Evolutionary conservation across 106 monocot genomes (phyloP).

Genomic region (Posidonia australis): DNA sequence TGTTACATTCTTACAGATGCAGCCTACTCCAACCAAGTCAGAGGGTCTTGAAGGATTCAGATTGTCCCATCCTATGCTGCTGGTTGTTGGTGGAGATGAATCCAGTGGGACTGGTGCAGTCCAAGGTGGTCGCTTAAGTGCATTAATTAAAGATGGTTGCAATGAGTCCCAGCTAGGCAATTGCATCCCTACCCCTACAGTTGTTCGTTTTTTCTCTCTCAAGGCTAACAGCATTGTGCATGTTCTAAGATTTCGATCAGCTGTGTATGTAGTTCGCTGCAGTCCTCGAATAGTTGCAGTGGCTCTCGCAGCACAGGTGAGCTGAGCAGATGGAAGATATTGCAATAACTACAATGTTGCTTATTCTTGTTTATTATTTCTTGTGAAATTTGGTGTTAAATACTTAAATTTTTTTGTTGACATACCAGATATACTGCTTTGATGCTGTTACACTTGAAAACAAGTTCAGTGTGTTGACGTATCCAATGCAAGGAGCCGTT

Average conservation of each 20-base stretch:
- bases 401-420: conserved; percentile 2
- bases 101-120: conserved; percentile 76
- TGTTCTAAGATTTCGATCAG: conserved; percentile 83
- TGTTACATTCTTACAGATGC: conserved; percentile 92
- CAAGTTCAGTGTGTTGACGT: conserved; percentile 85
- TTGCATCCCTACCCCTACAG: conserved; percentile 60
- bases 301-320: conserved; percentile 91
- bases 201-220: conserved; percentile 93
- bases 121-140: conserved; percentile 85
- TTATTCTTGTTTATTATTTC: neutral
- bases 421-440: conserved; percentile 87
- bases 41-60: conserved; percentile 60
- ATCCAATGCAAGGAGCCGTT: conserved; percentile 74
- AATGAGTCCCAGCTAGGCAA: conserved; percentile 39
- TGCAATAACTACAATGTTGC: neutral
- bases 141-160: conserved; percentile 54
- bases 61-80: conserved; percentile 74
- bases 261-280: conserved; percentile 88
- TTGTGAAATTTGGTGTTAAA: neutral
- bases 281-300: conserved; percentile 93
- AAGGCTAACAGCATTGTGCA: conserved; percentile 84
- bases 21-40: conserved; percentile 45
- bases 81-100: conserved; percentile 93
- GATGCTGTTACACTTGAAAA: conserved; percentile 91
- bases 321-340: neutral